Evolutionary conservation across 768 basidiomycete species (phyloP).

Genomic region (Rhodosporidiobolus sp.): DNA sequence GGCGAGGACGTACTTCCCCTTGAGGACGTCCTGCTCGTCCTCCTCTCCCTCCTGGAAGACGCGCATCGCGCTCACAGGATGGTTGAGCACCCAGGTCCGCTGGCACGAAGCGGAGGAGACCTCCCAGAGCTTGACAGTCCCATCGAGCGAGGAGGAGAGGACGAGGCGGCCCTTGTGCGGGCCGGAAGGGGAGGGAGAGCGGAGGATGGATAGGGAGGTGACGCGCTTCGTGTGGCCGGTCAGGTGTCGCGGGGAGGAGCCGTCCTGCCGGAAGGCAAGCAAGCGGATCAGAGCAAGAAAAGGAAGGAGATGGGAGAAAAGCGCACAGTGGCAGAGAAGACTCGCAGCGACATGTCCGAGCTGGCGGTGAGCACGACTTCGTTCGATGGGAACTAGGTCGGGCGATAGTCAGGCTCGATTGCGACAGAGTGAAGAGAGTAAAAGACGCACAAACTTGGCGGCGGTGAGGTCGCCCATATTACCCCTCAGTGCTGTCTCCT

Average conservation of each 20-base stretch:
- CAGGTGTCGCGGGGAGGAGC: slow-evolving; percentile 59
- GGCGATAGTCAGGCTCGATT: neutral
- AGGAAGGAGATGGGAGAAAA: neutral
- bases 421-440: slow-evolving; percentile 54
- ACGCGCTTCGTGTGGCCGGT: slow-evolving; percentile 65
- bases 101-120: slow-evolving; percentile 59
- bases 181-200: slow-evolving; percentile 44
- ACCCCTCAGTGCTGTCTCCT: slow-evolving; percentile 44
- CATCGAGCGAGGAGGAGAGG: slow-evolving; percentile 66
- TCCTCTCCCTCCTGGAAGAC: slow-evolving; percentile 5
- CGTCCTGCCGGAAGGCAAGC: slow-evolving; percentile 50
- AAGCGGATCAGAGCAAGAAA: neutral
- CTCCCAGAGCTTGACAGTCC: slow-evolving; percentile 70
- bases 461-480: slow-evolving; percentile 50
- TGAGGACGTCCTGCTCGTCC: neutral
- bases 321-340: slow-evolving; percentile 60
- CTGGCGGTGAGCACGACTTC: slow-evolving; percentile 68
- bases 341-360: slow-evolving; percentile 63
- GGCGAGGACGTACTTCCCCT: slow-evolving; percentile 5
- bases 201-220: slow-evolving; percentile 64
- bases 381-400: slow-evolving; percentile 67
- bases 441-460: slow-evolving; percentile 47
- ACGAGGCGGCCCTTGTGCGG: slow-evolving; percentile 59
- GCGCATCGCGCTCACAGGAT: slow-evolving; percentile 11
- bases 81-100: slow-evolving; percentile 43